Evolutionary conservation across 1,284 basidiomycete genomes (phyloP).

Genomic region (Thelephora terrestris): DNA sequence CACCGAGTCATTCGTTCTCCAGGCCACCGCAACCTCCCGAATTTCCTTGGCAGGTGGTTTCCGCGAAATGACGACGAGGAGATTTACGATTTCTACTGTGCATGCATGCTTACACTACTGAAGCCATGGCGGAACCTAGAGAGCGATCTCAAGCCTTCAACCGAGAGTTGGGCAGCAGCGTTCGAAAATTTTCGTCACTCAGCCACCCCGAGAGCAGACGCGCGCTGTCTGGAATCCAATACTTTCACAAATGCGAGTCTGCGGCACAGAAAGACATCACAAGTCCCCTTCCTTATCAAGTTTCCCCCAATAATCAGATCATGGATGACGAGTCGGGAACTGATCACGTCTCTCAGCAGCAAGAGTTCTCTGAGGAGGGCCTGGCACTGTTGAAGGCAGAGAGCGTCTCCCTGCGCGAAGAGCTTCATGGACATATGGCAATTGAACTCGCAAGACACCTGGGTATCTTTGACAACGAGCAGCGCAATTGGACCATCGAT

Average conservation of each 20-base stretch:
- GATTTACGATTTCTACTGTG: conserved; percentile 22
- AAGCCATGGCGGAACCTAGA: conserved; percentile 27
- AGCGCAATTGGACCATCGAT: background rate
- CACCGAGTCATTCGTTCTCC: conserved; percentile 15
- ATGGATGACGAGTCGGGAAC: background rate
- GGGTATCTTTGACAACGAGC: conserved; percentile 2
- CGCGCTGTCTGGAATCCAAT: conserved; percentile 24
- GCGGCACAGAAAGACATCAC: conserved; percentile 5
- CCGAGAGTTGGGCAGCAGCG: conserved; percentile 18
- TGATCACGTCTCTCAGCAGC: conserved; percentile 1
- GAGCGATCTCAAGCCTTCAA: conserved; percentile 17
- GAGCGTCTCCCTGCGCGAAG: conserved; percentile 6
- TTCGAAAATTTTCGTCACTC: conserved; percentile 12
- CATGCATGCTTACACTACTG: conserved; percentile 27
- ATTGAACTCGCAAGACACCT: conserved; percentile 6
- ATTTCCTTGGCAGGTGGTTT: conserved; percentile 24
- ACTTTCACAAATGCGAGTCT: conserved; percentile 23
- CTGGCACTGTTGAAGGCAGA: conserved; percentile 3
- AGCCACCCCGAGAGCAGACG: background rate
- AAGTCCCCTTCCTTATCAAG: too few relatives aligned
- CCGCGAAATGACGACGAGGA: conserved; percentile 19
- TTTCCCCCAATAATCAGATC: too few relatives aligned
- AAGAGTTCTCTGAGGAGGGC: conserved; percentile 6
- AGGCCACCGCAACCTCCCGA: conserved; percentile 24
- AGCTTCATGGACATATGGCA: conserved; percentile 8